phyloP scores from a whole-genome alignment of 73 alveolate species.

The Breviolum minutum region DNA sequence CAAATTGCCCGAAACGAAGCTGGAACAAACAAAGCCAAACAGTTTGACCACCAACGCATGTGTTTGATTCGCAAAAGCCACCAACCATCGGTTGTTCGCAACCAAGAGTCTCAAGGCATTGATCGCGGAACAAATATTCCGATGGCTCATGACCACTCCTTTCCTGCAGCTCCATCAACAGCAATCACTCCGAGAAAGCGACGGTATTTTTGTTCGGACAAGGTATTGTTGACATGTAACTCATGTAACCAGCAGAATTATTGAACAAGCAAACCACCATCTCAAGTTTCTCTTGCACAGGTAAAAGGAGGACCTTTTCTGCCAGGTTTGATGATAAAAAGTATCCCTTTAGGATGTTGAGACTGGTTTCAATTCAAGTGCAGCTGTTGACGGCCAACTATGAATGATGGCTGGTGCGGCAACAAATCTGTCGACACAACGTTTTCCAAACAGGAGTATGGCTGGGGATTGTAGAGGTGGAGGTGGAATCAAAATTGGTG shows the following conservation, averaged over 20 bases:
- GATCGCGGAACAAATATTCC: conserved; percentile 67
- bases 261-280: neutral
- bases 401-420: too few species aligned
- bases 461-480: too few species aligned
- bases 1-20: neutral
- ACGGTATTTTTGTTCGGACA: too few species aligned
- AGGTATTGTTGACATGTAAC: too few species aligned
- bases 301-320: neutral
- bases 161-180: conserved; percentile 42
- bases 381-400: too few species aligned
- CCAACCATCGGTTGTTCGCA: neutral
- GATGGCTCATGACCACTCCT: conserved; percentile 96
- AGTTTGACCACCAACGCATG: neutral
- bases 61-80: neutral
- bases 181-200: too few species aligned
- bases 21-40: neutral
- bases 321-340: neutral
- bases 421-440: too few species aligned
- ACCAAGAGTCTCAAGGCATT: conserved; percentile 66
- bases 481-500: too few species aligned
- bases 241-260: neutral
- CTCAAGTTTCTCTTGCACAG: neutral
- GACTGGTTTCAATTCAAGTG: too few species aligned
- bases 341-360: too few species aligned
- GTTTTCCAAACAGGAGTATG: too few species aligned